Conservation (phyloP, 2,329 filamentous ascomycete genomes). For the Epicoccum sorghinum region DNA sequence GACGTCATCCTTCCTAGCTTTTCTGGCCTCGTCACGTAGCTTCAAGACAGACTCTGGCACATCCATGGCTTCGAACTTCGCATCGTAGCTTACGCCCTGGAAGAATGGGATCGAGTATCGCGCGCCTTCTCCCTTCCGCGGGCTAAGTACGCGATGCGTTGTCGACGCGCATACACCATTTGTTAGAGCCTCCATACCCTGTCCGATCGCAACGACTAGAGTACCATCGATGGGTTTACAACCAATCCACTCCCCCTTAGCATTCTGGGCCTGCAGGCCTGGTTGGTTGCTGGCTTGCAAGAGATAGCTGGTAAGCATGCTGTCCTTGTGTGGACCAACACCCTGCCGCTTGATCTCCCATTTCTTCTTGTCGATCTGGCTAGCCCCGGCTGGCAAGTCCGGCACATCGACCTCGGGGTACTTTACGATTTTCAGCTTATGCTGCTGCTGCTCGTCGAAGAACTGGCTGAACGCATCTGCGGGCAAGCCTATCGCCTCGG, state of each 20-base stretch:
- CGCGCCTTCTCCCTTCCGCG: slow-evolving; percentile 70
- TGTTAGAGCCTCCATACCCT: slow-evolving; percentile 84
- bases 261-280: slow-evolving; percentile 84
- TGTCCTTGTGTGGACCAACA: slow-evolving; percentile 82
- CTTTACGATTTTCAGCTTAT: slow-evolving; percentile 89
- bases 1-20: slow-evolving; percentile 69
- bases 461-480: slow-evolving; percentile 74
- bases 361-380: slow-evolving; percentile 47
- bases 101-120: slow-evolving; percentile 87
- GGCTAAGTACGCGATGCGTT: slow-evolving; percentile 82
- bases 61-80: slow-evolving; percentile 78
- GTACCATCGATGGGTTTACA: slow-evolving; percentile 77
- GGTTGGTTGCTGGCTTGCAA: slow-evolving; percentile 78
- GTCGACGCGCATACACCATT: slow-evolving; percentile 81
- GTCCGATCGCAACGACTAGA: slow-evolving; percentile 85
- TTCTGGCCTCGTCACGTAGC: slow-evolving; percentile 66
- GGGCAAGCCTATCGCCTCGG: slow-evolving; percentile 79
- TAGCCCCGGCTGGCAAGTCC: slow-evolving; percentile 34
- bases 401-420: slow-evolving; percentile 69
- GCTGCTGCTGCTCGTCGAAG: slow-evolving; percentile 74
- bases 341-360: slow-evolving; percentile 64
- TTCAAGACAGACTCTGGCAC: slow-evolving; percentile 68
- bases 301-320: slow-evolving; percentile 81
- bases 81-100: slow-evolving; percentile 81
- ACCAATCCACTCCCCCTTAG: slow-evolving; percentile 79